A percentile compares a stretch with the other conserved stretches of the same genome.
Evolutionary conservation across 108 stramenopile species (phyloP).

Genomic region (Pseudonitzschia pungens): DNA sequence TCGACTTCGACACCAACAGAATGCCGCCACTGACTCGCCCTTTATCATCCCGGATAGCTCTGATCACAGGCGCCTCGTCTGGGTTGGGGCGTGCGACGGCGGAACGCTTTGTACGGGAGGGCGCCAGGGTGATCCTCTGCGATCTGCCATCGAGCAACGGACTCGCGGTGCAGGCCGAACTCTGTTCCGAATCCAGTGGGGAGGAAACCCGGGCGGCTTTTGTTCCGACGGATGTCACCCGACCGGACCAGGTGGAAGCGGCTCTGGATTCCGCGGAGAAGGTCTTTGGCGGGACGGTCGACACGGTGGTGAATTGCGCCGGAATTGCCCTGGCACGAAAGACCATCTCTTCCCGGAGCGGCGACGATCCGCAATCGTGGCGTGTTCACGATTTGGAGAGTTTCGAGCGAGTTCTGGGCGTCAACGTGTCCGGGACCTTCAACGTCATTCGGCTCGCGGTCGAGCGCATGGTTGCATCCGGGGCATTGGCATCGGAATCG

Average conservation of each 20-base stretch:
- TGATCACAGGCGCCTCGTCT: constrained; percentile 86
- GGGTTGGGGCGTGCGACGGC: constrained; percentile 93
- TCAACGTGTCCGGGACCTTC: constrained; percentile 94
- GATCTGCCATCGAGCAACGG: constrained; percentile 54
- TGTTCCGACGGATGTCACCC: constrained; percentile 67
- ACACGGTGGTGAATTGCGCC: constrained; percentile 91
- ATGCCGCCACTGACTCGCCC: too few relatives aligned
- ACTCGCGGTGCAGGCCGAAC: background rate
- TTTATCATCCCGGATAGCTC: background rate
- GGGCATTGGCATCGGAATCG: background rate
- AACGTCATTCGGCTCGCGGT: constrained; percentile 91
- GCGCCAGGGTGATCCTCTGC: constrained; percentile 80
- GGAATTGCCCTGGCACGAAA: constrained; percentile 85
- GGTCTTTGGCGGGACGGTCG: constrained; percentile 72
- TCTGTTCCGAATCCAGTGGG: constrained; percentile 21
- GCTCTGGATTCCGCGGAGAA: constrained; percentile 66
- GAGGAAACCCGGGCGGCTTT: constrained; percentile 26
- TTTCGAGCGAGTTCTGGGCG: constrained; percentile 50
- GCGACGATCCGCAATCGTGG: constrained; percentile 35
- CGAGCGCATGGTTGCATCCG: constrained; percentile 62
- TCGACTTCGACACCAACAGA: too few relatives aligned
- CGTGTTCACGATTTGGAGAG: constrained; percentile 38
- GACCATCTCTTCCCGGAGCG: constrained; percentile 35
- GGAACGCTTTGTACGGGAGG: constrained; percentile 58
- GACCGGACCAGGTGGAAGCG: constrained; percentile 43